Evolutionary conservation across 2,329 filamentous ascomycete species (phyloP), one percentile per base, ranked within the genome.

Genomic region (Pseudocercospora vitis): DNA sequence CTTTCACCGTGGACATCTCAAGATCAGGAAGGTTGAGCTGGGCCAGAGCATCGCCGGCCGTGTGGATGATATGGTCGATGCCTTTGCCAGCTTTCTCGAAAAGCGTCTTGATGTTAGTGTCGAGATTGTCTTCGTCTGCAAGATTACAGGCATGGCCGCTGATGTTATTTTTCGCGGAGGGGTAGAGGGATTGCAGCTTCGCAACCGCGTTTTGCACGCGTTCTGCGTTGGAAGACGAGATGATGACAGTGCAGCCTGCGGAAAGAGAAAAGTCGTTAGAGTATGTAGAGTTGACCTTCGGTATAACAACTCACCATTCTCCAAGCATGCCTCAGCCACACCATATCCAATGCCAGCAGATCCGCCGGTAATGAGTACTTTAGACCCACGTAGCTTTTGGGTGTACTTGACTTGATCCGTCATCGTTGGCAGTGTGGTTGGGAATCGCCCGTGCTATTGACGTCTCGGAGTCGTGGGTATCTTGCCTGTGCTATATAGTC

Each of bases 341-440:
- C 72, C 76, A 58, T 77, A 82, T 26, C 84, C 85, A 33, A 88
- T 83, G 48, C 85, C 85, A 12, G 79, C 6, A 77, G 26, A 37
- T 21, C 31, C 12, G 37, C 49, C 85, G 42, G 87, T 75, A 63
- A 88, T 70, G 33, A 88, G 78, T 61, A 85, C 69, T 56, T 73
- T 74, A 23, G 70, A 65, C 58, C 65, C 68, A 8, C 68, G 57
- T 26, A 81, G 76, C 64, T 79, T 81, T 59, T 77, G 76, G 50
- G 68, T 70, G 62, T 76, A 77, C 60, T 76, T 76, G 50, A 61
- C 66, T 61, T 73, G 68, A 60, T 76, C 74, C 11, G 71, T 39
- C 72, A 73, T 74, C 42, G 33, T 52, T 19, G 7, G 9, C 24
- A 21, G 4, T 48, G 28, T 37, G 11, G 21, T 12, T 2, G 14